Conservation (phyloP, 1,284 basidiomycete species). For the Leccinum subfulvum region DNA sequence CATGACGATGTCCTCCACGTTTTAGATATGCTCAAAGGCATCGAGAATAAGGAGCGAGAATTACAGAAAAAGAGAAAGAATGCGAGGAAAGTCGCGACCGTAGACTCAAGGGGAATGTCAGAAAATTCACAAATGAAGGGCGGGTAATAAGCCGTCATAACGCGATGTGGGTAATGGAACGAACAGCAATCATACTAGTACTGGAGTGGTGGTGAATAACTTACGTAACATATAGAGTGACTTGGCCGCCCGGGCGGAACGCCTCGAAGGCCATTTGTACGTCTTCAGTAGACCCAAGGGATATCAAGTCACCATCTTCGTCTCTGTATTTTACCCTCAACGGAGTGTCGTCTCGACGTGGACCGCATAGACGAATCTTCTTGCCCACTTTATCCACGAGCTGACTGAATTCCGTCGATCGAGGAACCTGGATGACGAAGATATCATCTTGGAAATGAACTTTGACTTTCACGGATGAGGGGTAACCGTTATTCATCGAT, state of each 20-base stretch:
- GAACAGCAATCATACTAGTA: constrained; percentile 1
- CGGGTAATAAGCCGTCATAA: neutral
- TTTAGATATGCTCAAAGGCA: constrained; percentile 29
- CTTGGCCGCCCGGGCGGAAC: constrained; percentile 69
- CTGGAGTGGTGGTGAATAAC: constrained; percentile 7
- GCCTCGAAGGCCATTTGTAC: constrained; percentile 88
- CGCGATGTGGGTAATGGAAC: constrained; percentile 8
- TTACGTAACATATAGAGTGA: constrained; percentile 72
- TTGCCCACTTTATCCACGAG: constrained; percentile 87
- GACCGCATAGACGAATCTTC: constrained; percentile 89
- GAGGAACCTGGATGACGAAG: constrained; percentile 87
- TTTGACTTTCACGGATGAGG: constrained; percentile 74
- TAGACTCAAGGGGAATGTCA: constrained; percentile 5
- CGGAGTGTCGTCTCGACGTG: constrained; percentile 69
- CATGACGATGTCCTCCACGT: constrained; percentile 38
- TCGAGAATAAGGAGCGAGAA: constrained; percentile 17
- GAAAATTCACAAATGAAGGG: constrained; percentile 1
- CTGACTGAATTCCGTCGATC: constrained; percentile 73
- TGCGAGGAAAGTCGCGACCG: constrained; percentile 19
- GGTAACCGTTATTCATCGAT: constrained; percentile 28
- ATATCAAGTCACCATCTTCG: constrained; percentile 88
- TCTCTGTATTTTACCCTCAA: constrained; percentile 86
- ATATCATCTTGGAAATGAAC: constrained; percentile 88
- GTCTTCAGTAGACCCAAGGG: constrained; percentile 84
- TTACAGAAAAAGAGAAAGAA: constrained; percentile 15